Conservation (phyloP, 2,329 filamentous ascomycete species). For the Cadophora sp. region DNA sequence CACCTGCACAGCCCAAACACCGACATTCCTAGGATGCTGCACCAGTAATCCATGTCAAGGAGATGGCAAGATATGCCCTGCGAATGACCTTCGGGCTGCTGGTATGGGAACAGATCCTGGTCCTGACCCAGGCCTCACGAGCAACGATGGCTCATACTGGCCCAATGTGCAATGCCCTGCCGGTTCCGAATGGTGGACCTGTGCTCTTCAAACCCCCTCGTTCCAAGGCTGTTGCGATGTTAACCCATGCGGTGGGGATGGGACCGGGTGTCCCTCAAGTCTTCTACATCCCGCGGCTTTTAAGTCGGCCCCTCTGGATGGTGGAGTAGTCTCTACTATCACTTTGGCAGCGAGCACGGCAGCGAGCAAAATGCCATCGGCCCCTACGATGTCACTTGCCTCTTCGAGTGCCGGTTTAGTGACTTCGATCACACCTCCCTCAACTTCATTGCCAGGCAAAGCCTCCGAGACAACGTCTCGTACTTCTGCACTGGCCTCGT, state of each 20-base stretch:
- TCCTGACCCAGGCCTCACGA: constrained; percentile 14
- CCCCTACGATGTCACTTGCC: background rate
- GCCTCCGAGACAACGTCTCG: background rate
- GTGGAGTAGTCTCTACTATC: background rate
- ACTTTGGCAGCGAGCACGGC: background rate
- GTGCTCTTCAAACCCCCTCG: constrained; percentile 22
- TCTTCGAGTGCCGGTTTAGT: background rate
- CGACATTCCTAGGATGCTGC: constrained; percentile 35
- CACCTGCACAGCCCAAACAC: constrained; percentile 29
- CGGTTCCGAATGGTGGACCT: constrained; percentile 29
- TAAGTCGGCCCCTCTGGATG: background rate
- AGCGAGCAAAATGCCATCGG: too few relatives aligned
- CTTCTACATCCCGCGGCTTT: constrained; percentile 3
- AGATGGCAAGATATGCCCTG: constrained; percentile 28
- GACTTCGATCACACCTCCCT: background rate
- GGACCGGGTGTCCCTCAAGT: constrained; percentile 5
- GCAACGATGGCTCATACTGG: constrained; percentile 30
- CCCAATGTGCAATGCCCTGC: constrained; percentile 29
- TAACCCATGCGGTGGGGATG: constrained; percentile 25
- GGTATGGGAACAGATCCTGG: constrained; percentile 24
- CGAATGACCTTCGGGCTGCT: constrained; percentile 27
- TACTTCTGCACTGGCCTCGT: background rate
- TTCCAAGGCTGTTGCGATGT: constrained; percentile 32
- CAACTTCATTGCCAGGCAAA: background rate
- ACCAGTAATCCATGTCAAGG: constrained; percentile 29